Evolutionary conservation across 495 filamentous ascomycete species (phyloP).

Genomic region (Trichoderma erinaceum): DNA sequence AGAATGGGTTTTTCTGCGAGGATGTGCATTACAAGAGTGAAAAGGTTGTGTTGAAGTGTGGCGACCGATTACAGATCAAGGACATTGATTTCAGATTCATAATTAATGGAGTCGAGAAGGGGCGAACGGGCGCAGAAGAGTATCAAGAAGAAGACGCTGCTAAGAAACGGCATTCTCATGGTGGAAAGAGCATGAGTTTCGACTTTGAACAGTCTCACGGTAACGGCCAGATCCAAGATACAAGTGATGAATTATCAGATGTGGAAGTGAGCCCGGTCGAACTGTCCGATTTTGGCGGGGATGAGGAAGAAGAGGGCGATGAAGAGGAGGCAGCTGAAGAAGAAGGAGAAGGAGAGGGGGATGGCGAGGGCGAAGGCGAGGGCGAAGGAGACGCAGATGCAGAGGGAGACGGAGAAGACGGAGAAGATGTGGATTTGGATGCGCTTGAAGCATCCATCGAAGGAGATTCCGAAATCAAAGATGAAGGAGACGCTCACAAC

Average conservation of each 20-base stretch:
- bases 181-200: conserved; percentile 57
- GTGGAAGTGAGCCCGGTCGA: conserved; percentile 15
- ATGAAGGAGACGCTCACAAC: background rate
- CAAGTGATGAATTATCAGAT: conserved; percentile 37
- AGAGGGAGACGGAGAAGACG: conserved; percentile 33
- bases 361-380: conserved; percentile 32
- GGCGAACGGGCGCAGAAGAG: conserved; percentile 61
- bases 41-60: conserved; percentile 60
- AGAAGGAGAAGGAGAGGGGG: conserved; percentile 27
- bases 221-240: conserved; percentile 41
- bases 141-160: conserved; percentile 34
- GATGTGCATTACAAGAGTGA: conserved; percentile 61
- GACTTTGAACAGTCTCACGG: conserved; percentile 57
- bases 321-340: conserved; percentile 29
- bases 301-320: conserved; percentile 32
- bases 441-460: conserved; percentile 29
- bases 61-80: conserved; percentile 72
- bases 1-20: conserved; percentile 82
- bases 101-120: conserved; percentile 63
- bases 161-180: conserved; percentile 41
- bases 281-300: conserved; percentile 8
- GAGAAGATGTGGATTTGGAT: conserved; percentile 27
- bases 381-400: conserved; percentile 32
- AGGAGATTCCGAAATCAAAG: conserved; percentile 21
- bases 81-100: conserved; percentile 67